Conservation (phyloP, 2,329 filamentous ascomycete species). For the Cordyceps militaris region DNA sequence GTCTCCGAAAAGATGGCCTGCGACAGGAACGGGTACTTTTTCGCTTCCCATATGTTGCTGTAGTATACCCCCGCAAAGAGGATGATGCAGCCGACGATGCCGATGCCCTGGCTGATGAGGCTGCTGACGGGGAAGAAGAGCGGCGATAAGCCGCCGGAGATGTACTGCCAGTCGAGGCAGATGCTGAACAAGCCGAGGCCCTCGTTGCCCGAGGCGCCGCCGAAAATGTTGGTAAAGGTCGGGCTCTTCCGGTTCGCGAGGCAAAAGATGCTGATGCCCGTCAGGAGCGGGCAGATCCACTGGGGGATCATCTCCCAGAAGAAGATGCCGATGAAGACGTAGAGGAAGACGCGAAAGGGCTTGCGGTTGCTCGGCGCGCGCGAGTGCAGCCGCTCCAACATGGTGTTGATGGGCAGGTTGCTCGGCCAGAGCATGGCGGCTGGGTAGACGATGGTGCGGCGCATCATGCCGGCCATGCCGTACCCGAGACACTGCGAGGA, state of each 20-base stretch:
- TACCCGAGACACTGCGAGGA: conserved; percentile 44
- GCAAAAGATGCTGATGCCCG: conserved; percentile 33
- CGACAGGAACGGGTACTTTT: conserved; percentile 18
- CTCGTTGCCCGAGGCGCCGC: conserved; percentile 33
- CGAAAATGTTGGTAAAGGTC: conserved; percentile 42
- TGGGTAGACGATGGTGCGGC: conserved; percentile 38
- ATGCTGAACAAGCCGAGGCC: conserved; percentile 34
- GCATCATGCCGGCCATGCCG: conserved; percentile 40
- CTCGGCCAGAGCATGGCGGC: conserved; percentile 33
- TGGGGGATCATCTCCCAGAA: conserved; percentile 43
- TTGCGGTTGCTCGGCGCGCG: conserved; percentile 28
- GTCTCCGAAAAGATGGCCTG: conserved; percentile 31
- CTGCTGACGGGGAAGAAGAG: conserved; percentile 33
- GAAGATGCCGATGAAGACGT: conserved; percentile 32
- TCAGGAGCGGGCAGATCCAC: conserved; percentile 37
- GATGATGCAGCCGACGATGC: conserved; percentile 29
- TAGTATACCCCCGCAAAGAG: conserved; percentile 29
- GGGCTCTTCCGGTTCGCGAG: conserved; percentile 35
- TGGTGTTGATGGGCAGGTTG: conserved; percentile 24
- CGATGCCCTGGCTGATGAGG: conserved; percentile 31
- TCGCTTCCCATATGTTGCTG: conserved; percentile 16
- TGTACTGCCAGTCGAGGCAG: conserved; percentile 37
- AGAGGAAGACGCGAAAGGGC: conserved; percentile 34
- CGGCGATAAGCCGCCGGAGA: conserved; percentile 26
- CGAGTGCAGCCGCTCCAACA: conserved; percentile 25